A percentile compares a stretch with the other conserved stretches of the same genome.
Conservation (phyloP, 768 basidiomycete species). For the Leccinellum rugosiceps region DNA sequence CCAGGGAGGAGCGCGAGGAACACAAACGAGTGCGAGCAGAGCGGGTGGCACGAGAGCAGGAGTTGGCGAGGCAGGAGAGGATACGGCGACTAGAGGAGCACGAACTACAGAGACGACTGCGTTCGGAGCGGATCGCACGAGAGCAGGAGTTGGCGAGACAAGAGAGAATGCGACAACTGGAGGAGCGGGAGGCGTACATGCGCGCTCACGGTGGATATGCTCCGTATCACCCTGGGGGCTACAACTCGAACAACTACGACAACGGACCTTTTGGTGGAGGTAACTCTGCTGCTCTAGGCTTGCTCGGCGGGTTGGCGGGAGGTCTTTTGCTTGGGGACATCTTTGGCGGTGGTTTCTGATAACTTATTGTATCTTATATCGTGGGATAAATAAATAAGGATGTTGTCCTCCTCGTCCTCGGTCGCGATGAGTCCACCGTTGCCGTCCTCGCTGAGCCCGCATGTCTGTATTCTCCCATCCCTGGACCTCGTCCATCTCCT, state of each 20-base stretch:
- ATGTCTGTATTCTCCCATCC: conserved; percentile 71
- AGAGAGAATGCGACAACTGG: conserved; percentile 18
- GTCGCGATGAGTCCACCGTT: conserved; percentile 48
- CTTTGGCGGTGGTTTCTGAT: conserved; percentile 38
- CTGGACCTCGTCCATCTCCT: conserved; percentile 66
- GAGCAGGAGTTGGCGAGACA: conserved; percentile 18
- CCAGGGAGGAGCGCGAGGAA: conserved; percentile 60
- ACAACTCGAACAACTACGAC: not conserved
- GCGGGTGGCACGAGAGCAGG: conserved; percentile 25
- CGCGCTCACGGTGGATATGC: conserved; percentile 33
- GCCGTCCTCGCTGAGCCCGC: conserved; percentile 77
- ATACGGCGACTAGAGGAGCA: conserved; percentile 25
- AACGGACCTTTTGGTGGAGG: not conserved
- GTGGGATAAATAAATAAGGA: conserved; percentile 4
- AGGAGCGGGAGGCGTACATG: conserved; percentile 35
- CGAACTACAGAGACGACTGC: conserved; percentile 31
- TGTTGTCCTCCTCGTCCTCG: not conserved
- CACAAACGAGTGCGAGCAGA: conserved; percentile 33
- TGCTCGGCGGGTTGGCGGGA: conserved; percentile 47
- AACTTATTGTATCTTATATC: not conserved
- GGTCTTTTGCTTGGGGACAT: conserved; percentile 48
- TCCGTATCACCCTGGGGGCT: conserved; percentile 24
- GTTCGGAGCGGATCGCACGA: conserved; percentile 29
- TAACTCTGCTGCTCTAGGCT: conserved; percentile 8
- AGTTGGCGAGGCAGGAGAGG: conserved; percentile 15